A percentile compares a stretch with the other conserved stretches of the same genome.
phyloP scores from a whole-genome alignment of 23 red algal species.

The Pyropia haitanensis region DNA sequence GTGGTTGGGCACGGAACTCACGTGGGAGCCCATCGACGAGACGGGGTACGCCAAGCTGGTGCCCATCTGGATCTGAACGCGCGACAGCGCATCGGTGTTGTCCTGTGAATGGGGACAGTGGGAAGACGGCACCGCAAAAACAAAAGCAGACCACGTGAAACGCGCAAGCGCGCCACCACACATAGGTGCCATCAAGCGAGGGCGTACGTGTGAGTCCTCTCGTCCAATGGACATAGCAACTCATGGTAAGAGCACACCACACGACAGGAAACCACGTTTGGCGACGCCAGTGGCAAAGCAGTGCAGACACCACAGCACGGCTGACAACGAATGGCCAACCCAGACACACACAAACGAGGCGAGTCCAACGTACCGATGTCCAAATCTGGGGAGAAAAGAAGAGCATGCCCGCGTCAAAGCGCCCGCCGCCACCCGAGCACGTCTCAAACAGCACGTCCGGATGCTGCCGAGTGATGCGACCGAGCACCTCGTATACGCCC shows the following conservation, averaged over 20 bases:
- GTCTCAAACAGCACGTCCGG: slow-evolving; percentile 95
- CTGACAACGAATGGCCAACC: no score
- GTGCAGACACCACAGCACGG: no score
- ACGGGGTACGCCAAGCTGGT: slow-evolving; percentile 80
- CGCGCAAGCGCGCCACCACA: background rate
- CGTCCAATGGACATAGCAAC: no score
- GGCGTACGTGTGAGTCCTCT: no score
- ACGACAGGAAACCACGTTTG: no score
- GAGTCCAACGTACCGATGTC: slow-evolving; percentile 17
- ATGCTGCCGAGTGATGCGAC: slow-evolving; percentile 60
- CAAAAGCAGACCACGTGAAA: background rate
- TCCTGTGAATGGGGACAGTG: slow-evolving; percentile 5
- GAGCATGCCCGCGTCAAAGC: slow-evolving; percentile 88
- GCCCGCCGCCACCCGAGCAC: slow-evolving; percentile 84
- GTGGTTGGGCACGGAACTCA: slow-evolving; percentile 88
- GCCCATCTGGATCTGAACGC: slow-evolving; percentile 81
- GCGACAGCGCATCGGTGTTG: slow-evolving; percentile 91
- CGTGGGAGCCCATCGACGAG: slow-evolving; percentile 74
- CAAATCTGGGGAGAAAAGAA: slow-evolving; percentile 90
- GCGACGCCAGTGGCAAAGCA: no score
- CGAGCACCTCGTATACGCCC: slow-evolving; percentile 89
- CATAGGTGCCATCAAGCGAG: no score
- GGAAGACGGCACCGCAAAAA: background rate
- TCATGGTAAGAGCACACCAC: no score
- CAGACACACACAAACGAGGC: no score